Base-by-base conservation (phyloP, 495 filamentous ascomycete genomes). In the Lentithecium fluviatile region DNA sequence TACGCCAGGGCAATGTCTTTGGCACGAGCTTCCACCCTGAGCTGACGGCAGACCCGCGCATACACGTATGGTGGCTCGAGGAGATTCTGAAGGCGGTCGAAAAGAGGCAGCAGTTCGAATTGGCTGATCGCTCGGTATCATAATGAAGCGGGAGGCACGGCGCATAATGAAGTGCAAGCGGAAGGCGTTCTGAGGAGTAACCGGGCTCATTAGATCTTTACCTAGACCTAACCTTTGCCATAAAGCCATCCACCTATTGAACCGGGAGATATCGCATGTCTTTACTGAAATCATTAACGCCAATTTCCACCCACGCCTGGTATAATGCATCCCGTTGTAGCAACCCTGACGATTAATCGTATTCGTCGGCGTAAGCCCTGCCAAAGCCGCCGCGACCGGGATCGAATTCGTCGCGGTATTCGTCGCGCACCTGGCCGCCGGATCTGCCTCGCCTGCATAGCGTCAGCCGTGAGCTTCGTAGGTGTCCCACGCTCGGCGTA, bases 1-100 rank as follows among this genome's bases (percentile, higher is more conserved):
- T 98, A 45, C 80, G 82, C 57, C 93, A 97, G 74, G 89, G 89
- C 12, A 97, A 97, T 76, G 90, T 96, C 1, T 91, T 98, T 60
- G 95, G 91, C 6, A 97, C 91, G 6, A 96, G 91, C 70, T 98
- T 97, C 70, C 95, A 98, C 69, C 94, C 95, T 0, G 95, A 98
- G 73, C 73, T 98, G 69, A 98, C 93, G 21, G 84, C 83, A 21
- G 94, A 98, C 73, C 77, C 83, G 58, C 80, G 94, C 66, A 97
- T 97, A 67, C 94, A 98, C 74, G 75, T 83, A 2, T 98, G 94
- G 94, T 98, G 94, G 94, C 68, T 98, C 69, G 72, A 80, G 64
- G 82, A 91, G 71, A 89, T 97, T 20, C 3, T 72, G 53, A 65
- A 67, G 37, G 70, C 70, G 13, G 46, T 69, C 2, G 56, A 67